phyloP scores from a whole-genome alignment of 2,329 filamentous ascomycete genomes.

The Colletotrichum sp. region DNA sequence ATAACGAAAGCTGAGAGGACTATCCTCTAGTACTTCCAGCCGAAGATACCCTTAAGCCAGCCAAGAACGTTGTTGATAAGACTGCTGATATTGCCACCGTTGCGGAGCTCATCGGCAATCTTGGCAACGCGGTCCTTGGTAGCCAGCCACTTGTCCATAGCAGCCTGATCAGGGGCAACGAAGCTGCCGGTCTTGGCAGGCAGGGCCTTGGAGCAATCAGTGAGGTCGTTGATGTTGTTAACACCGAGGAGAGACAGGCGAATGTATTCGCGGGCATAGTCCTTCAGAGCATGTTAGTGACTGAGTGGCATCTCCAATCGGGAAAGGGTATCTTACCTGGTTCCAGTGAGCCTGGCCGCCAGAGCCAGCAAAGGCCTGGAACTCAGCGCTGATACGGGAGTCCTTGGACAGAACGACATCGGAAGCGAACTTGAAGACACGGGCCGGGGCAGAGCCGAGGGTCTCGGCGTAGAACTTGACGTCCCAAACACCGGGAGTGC shows the following conservation, averaged over 20 bases:
- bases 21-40: background rate
- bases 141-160: constrained; percentile 24
- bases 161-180: constrained; percentile 13
- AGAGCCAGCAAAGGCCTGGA: constrained; percentile 38
- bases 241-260: constrained; percentile 60
- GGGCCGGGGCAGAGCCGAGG: constrained; percentile 33
- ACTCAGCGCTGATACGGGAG: constrained; percentile 39
- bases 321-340: constrained; percentile 28
- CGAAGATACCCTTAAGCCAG: constrained; percentile 12
- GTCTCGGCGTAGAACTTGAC: constrained; percentile 53
- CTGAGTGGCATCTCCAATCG: accelerated
- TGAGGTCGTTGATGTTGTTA: constrained; percentile 59
- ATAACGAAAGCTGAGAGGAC: background rate
- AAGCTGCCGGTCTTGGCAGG: constrained; percentile 35
- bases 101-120: constrained; percentile 38
- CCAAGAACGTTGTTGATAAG: background rate
- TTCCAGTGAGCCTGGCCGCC: constrained; percentile 45
- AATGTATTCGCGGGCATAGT: constrained; percentile 58
- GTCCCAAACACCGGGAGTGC: constrained; percentile 58
- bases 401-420: constrained; percentile 45
- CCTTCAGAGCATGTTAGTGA: constrained; percentile 30
- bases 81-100: background rate
- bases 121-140: constrained; percentile 41
- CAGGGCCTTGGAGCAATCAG: constrained; percentile 59
- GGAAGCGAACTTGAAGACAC: constrained; percentile 46